Percentiles rank a stretch among this genome's conserved stretches.
These are phyloP conservation scores for Fusarium denticulatum DNA, from an alignment of 2,329 filamentous ascomycete species.

Conservation along the genomic window DNA sequence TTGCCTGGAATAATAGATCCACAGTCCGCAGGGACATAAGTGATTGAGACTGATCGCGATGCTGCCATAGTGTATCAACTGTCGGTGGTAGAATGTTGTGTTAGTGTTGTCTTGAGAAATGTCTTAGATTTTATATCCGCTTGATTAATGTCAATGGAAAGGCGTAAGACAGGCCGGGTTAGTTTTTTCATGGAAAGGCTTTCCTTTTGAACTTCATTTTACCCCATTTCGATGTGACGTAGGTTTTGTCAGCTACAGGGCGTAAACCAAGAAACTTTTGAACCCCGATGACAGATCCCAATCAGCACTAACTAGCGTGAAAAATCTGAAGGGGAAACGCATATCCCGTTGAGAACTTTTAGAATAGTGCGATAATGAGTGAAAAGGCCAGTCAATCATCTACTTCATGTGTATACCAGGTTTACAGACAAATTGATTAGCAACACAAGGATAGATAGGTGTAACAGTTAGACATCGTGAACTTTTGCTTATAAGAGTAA, in stretches of 20 bases:
- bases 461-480: not conserved
- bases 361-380: not conserved
- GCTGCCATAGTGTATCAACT: conserved; percentile 8
- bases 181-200: not conserved
- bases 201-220: not conserved
- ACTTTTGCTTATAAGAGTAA: not conserved
- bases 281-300: not conserved
- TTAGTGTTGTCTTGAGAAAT: not conserved
- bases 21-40: conserved; percentile 36
- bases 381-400: too few species aligned
- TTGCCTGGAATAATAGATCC: conserved; percentile 38
- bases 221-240: conserved; percentile 1
- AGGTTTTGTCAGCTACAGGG: not conserved
- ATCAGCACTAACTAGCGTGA: not conserved
- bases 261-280: not conserved
- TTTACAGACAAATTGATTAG: too few species aligned
- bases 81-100: not conserved
- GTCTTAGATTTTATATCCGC: not conserved
- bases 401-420: not conserved
- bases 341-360: not conserved
- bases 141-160: not conserved
- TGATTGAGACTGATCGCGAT: conserved; percentile 7
- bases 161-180: not conserved
- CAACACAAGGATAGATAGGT: too few species aligned
- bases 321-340: not conserved